Evolutionary conservation across 2,329 filamentous ascomycete species (phyloP), one percentile per base, ranked within the genome.

Genomic region (Parascedosporium putredinis): DNA sequence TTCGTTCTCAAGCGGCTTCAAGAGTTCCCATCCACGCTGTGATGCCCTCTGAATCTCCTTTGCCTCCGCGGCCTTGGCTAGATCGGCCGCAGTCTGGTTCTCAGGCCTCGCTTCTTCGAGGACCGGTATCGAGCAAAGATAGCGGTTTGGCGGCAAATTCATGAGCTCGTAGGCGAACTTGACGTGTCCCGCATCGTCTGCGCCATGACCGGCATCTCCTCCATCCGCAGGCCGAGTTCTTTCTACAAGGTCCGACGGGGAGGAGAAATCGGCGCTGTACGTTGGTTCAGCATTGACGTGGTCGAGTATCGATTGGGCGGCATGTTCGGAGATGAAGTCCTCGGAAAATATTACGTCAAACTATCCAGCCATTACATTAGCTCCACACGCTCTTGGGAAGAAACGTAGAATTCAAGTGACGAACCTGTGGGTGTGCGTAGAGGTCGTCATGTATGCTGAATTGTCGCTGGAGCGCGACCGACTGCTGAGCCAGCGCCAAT

Each of bases 401-500:
- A 24, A 45, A 34, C 22, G 2, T 27, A 12, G 3, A n/a, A 24
- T 22, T 22, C 27, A 10, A 29, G 24, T 20, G 8, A 60, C 72
- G 55, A 72, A 91, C 87, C 76, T 93, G 88, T 9, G 90, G 90
- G 66, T 85, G 88, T 16, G 88, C 88, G 51, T 95, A 75, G 47
- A 95, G 66, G 63, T 96, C 90, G 62, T 95, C 88, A 60, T 93
- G 83, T 51, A 95, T 86, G 68, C 84, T 95, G 70, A 95, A 95
- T 50, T 72, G 68, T 6, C 69, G 70, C 43, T 75, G 72, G 43
- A 72, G 70, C 56, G 75, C 76, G 55, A 57, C 59, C 57, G 65
- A 67, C 25, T 76, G 67, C 63, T 67, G 72, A 55, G 70, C 56
- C 45, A 61, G 59, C 42, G 68, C 68, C 51, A 78, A 60, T 44